Evolutionary conservation across 2,329 filamentous ascomycete species (phyloP), one percentile per base, ranked within the genome.

Genomic region (Chrysoporthe cubensis): DNA sequence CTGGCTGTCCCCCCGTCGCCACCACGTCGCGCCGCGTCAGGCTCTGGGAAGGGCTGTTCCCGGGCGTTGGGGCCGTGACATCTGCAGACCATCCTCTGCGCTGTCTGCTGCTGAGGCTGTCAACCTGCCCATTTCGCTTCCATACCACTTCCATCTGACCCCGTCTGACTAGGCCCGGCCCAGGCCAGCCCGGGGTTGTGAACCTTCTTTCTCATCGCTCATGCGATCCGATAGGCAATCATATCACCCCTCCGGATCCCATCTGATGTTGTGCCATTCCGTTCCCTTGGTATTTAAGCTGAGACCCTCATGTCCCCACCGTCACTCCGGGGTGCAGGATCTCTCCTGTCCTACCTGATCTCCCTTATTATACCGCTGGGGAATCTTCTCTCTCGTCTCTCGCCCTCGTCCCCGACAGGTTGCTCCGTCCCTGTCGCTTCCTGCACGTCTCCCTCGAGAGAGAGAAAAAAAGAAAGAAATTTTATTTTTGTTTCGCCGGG

Each of bases 201-300:
- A 67, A 62, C 57, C 50, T 37, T 59, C 57, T 32, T 46, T 34
- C 9, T 21, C 65, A 58, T 63, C 56, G 44, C 62, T 60, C 61
- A 44, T 50, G 34, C 64, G 52, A 59, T 65, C 57, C 58, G 52
- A 37, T 50, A 40, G 42, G 26, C 14, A 40, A 63, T 67, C 68
- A 66, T 44, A 66, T 66, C 59, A 61, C 59, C 26, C 59, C 34
- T 42, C 44, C 46, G 44, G 26, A 32, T 60, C 52, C 64, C 52
- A 59, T 65, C 68, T 69, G 62, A 64, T 62, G 65, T 54, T 56
- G 26, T 48, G 9, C 50, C 63, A 59, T 58, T 48, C 54, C 61
- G 48, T 61, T 69, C 34, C 66, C 48, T 65, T 67, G 26, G 34
- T 62, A 65, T 62, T 71, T 46, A 62, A 60, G 52, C 59, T 54